phyloP scores from a whole-genome alignment of 768 basidiomycete genomes.

The Pleurotus cornucopiae region DNA sequence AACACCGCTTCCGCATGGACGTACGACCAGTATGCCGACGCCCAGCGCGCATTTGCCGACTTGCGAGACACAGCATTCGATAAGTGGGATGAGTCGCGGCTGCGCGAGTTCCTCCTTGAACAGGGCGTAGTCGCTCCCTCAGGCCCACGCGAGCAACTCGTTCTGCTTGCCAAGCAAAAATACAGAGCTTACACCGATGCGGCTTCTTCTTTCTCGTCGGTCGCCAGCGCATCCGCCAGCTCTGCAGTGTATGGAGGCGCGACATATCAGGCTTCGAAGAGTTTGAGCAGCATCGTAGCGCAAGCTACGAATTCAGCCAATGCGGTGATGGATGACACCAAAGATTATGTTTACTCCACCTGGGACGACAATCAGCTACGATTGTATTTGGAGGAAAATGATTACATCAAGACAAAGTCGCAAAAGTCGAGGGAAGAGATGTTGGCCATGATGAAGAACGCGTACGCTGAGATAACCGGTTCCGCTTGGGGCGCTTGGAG shows the following conservation, averaged over 20 bases:
- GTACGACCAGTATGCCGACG: conserved; percentile 56
- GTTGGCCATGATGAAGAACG: conserved; percentile 59
- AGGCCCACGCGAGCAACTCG: conserved; percentile 75
- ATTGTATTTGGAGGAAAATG: conserved; percentile 70
- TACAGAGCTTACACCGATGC: conserved; percentile 58
- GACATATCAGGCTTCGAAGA: conserved; percentile 32
- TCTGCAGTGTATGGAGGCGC: conserved; percentile 48
- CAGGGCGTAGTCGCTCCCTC: conserved; percentile 84
- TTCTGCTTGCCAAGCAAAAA: conserved; percentile 70
- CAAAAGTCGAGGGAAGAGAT: conserved; percentile 66
- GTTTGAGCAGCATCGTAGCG: conserved; percentile 36
- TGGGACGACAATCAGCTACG: conserved; percentile 83
- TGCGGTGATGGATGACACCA: conserved; percentile 60
- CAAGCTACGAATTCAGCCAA: conserved; percentile 51
- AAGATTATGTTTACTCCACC: conserved; percentile 84
- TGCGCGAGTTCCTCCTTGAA: conserved; percentile 81
- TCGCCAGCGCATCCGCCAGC: conserved; percentile 43
- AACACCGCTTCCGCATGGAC: conserved; percentile 48
- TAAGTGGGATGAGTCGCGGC: conserved; percentile 77
- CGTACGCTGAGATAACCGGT: conserved; percentile 57
- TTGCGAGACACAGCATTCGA: conserved; percentile 65
- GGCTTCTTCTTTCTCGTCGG: conserved; percentile 49
- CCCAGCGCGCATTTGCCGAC: conserved; percentile 59
- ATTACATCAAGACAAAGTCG: conserved; percentile 58
- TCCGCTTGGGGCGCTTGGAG: conserved; percentile 86